Percentiles rank a stretch among this genome's conserved stretches.
Conservation (phyloP, 2,329 filamentous ascomycete genomes). For the Hirsutella minnesotensis region DNA sequence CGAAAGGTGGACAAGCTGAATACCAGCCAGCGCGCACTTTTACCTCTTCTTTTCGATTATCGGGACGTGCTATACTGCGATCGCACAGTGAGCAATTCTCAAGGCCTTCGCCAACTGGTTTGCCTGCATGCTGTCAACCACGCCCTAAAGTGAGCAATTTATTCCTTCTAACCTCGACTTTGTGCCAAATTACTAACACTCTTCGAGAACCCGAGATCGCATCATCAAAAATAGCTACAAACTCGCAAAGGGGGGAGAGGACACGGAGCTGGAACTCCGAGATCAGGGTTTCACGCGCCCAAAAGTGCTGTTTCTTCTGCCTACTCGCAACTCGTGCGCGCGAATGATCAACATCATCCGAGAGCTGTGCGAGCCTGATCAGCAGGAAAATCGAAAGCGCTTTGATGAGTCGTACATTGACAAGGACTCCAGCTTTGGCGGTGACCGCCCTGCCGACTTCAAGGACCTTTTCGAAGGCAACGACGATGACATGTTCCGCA, state of each 20-base stretch:
- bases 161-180: not conserved
- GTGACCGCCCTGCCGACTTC: conserved; percentile 76
- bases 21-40: conserved; percentile 50
- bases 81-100: conserved; percentile 56
- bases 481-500: conserved; percentile 91
- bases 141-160: conserved; percentile 58
- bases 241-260: conserved; percentile 52
- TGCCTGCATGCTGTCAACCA: conserved; percentile 86
- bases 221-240: conserved; percentile 88
- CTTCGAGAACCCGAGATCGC: conserved; percentile 61
- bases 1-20: conserved; percentile 47
- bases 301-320: conserved; percentile 82
- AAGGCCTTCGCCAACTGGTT: conserved; percentile 55
- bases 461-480: conserved; percentile 84
- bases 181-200: conserved; percentile 1
- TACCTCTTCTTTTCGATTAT: conserved; percentile 69
- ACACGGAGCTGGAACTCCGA: conserved; percentile 59
- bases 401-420: conserved; percentile 76
- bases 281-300: conserved; percentile 95
- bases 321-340: conserved; percentile 77
- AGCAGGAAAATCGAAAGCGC: conserved; percentile 88
- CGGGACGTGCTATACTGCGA: conserved; percentile 68
- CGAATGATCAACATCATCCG: conserved; percentile 68
- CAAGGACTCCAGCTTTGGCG: conserved; percentile 50
- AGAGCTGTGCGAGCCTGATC: conserved; percentile 66